Base-by-base conservation (phyloP, 2,329 filamentous ascomycete species). In the Aureobasidium melanogenum region DNA sequence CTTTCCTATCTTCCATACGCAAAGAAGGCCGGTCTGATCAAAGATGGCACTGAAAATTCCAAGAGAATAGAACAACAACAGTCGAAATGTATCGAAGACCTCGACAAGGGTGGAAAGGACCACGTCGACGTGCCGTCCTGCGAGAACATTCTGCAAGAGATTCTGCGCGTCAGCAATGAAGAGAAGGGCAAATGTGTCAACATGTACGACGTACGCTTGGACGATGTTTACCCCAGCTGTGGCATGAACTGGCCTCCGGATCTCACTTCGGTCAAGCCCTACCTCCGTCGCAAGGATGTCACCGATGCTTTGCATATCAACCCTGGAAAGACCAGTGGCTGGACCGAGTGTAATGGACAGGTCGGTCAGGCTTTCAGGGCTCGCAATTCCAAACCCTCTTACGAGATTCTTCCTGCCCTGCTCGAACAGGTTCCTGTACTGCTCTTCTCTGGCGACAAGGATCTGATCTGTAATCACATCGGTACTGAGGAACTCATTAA, bases 231-330 rank as follows among this genome's bases (percentile, higher is more conserved):
- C 73, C 88, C 89, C 5, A 88, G 87, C 64, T 99, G 94, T 73
- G 94, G 94, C 67, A 96, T 96, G 92, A 93, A 91, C 77, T 99
- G 95, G 95, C 94, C 94, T 34, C 88, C 91, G 65, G 94, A 99
- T 75, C 80, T 99, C 69, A 74, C 75, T 50, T 72, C 82, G 54
- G 83, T 99, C 24, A 89, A 85, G 6, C 90, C 91, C 0, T 99
- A 97, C 73, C 83, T 99, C 57, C 88, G 89, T 62, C 86, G 87
- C 61, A 70, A 79, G n/a, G 91, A 96, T 51, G 94, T 99, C 15
- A 79, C 84, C 28, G 70, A 80, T 5, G 94, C 94, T 0, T 80
- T 99, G 38, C 89, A 99, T 72, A 84, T 99, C 73, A 88, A 91
- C 69, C 71, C 80, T 0, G 88, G 88, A 67, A 96, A 95, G 72